Evolutionary conservation across 2,329 filamentous ascomycete genomes (phyloP).

Genomic region (Aschersonia sp.): DNA sequence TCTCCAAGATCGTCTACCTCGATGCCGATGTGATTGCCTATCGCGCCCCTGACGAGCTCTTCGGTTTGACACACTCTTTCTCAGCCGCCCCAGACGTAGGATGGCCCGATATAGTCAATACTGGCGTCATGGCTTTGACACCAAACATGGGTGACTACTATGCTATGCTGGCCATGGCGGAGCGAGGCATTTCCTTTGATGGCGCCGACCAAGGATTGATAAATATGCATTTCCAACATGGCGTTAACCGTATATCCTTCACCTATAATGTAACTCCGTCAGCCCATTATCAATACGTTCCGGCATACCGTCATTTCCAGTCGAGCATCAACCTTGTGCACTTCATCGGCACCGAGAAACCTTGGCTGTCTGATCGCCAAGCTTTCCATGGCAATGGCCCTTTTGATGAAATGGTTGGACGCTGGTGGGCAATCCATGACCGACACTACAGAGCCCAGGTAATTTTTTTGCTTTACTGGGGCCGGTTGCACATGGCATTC

Average conservation of each 20-base stretch:
- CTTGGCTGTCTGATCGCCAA: conserved; percentile 59
- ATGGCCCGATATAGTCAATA: conserved; percentile 97
- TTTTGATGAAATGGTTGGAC: conserved; percentile 70
- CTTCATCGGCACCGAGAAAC: conserved; percentile 87
- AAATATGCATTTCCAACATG: conserved; percentile 82
- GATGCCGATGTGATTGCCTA: conserved; percentile 90
- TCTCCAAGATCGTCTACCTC: conserved; percentile 83
- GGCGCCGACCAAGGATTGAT: conserved; percentile 91
- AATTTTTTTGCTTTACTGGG: conserved; percentile 1
- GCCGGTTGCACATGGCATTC: too few relatives aligned
- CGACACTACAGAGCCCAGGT: conserved; percentile 56
- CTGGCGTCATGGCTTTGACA: conserved; percentile 84
- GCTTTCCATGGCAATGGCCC: conserved; percentile 40
- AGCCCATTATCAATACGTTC: conserved; percentile 93
- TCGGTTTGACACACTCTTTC: conserved; percentile 47
- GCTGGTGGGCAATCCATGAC: conserved; percentile 95
- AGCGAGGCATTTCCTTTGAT: conserved; percentile 84
- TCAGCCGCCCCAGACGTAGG: conserved; percentile 83
- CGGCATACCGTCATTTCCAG: conserved; percentile 87
- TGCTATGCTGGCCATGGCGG: conserved; percentile 69
- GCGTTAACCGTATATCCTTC: conserved; percentile 81
- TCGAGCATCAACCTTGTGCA: conserved; percentile 81
- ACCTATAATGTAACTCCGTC: conserved; percentile 96
- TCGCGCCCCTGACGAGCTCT: conserved; percentile 84
- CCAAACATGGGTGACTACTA: conserved; percentile 83